These are phyloP conservation scores for Alternaria sp. DNA, from an alignment of 2,329 filamentous ascomycete species.

Conservation along the genomic window DNA sequence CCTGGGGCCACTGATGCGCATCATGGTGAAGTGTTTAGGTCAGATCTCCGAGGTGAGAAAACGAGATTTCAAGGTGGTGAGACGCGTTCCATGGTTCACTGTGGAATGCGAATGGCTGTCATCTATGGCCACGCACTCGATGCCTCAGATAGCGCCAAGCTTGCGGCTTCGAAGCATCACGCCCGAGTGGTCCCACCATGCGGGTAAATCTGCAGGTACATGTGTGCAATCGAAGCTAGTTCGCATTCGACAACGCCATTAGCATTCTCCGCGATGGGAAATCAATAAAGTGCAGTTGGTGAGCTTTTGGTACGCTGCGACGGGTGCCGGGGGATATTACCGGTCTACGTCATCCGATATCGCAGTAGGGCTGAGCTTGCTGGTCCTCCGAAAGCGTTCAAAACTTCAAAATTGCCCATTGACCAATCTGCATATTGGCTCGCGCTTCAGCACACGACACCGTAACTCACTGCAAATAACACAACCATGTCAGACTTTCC, in stretches of 20 bases:
- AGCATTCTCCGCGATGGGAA: slow-evolving; percentile 8
- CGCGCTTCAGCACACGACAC: slow-evolving; percentile 14
- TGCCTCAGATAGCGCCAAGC: slow-evolving; percentile 28
- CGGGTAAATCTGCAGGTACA: slow-evolving; percentile 22
- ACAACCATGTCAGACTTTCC: slow-evolving; percentile 59
- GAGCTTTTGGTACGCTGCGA: slow-evolving; percentile 30
- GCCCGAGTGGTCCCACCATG: slow-evolving; percentile 16
- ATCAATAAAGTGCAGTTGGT: slow-evolving; percentile 15
- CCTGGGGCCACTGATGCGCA: slow-evolving; percentile 36
- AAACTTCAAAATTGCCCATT: slow-evolving; percentile 17
- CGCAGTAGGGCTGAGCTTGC: slow-evolving; percentile 35
- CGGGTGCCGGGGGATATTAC: slow-evolving; percentile 38
- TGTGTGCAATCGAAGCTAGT: slow-evolving; percentile 5
- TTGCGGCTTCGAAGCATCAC: slow-evolving; percentile 13
- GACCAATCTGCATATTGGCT: slow-evolving; percentile 16
- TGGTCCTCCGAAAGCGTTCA: slow-evolving; percentile 26
- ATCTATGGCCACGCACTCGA: slow-evolving; percentile 12
- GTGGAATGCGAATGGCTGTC: slow-evolving; percentile 4
- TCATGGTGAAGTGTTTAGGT: slow-evolving; percentile 31
- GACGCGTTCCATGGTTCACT: slow-evolving; percentile 7
- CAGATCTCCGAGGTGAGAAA: slow-evolving; percentile 2
- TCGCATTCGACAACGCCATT: slow-evolving; percentile 10
- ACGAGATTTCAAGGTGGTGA: background rate
- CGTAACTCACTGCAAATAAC: slow-evolving; percentile 3
- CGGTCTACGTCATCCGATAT: slow-evolving; percentile 45